Percentiles rank a stretch among this genome's conserved stretches.
Conservation (phyloP, 1,139 yeast genomes). For the Wickerhamomyces sp. region DNA sequence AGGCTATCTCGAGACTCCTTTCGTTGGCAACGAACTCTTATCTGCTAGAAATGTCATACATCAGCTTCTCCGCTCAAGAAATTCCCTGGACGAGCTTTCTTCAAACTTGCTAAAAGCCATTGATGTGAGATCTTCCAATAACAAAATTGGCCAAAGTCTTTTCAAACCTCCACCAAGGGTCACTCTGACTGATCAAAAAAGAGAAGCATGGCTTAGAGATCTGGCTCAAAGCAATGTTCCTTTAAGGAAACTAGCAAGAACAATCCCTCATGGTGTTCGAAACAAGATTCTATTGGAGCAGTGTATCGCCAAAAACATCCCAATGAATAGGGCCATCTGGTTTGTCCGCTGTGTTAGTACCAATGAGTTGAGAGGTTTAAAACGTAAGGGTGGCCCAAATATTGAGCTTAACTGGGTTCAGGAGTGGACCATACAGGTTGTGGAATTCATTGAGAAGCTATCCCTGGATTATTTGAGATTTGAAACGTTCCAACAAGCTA, state of each 20-base stretch:
- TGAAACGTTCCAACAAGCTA: conserved; percentile 18
- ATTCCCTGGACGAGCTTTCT: conserved; percentile 57
- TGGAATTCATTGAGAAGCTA: conserved; percentile 52
- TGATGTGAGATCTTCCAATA: conserved; percentile 58
- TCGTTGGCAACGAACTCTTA: conserved; percentile 53
- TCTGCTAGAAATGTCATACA: conserved; percentile 47
- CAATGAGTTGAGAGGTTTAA: conserved; percentile 68
- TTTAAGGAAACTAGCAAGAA: conserved; percentile 59
- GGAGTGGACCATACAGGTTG: conserved; percentile 85
- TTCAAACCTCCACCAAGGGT: conserved; percentile 83
- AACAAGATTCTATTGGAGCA: conserved; percentile 70
- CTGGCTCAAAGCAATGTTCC: conserved; percentile 66
- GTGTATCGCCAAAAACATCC: conserved; percentile 60
- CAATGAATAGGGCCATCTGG: conserved; percentile 82
- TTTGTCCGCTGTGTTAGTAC: conserved; percentile 80
- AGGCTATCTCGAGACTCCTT: conserved; percentile 53
- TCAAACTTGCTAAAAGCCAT: conserved; percentile 62
- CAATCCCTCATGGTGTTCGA: conserved; percentile 89
- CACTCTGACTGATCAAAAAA: conserved; percentile 79
- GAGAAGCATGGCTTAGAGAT: conserved; percentile 81
- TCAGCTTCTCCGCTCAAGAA: conserved; percentile 36
- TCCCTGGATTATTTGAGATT: conserved; percentile 34
- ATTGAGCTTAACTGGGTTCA: conserved; percentile 64
- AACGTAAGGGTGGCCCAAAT: conserved; percentile 33
- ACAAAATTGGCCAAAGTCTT: conserved; percentile 53